phyloP scores from a whole-genome alignment of 768 basidiomycete genomes.

The Hirschioporus abietinus region DNA sequence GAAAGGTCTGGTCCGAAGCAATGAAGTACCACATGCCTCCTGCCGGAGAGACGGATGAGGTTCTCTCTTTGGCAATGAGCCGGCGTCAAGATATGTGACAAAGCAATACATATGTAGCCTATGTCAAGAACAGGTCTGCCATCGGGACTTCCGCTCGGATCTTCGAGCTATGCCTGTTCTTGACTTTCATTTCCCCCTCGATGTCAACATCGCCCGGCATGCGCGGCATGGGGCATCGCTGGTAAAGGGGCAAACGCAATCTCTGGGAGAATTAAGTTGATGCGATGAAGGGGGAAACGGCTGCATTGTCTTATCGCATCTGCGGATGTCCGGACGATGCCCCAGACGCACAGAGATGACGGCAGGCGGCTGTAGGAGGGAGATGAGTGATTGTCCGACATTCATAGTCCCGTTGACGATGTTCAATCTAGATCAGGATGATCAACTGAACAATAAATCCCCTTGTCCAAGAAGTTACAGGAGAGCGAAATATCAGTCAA shows the following conservation, averaged over 20 bases:
- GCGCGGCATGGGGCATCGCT: neutral
- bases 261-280: neutral
- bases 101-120: neutral
- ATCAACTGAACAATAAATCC: neutral
- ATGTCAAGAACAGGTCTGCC: neutral
- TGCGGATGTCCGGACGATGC: neutral
- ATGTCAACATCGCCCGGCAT: neutral
- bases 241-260: neutral
- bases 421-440: neutral
- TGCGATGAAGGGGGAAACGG: neutral
- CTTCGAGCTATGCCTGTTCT: neutral
- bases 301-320: neutral
- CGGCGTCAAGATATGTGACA: neutral
- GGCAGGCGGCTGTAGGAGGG: neutral
- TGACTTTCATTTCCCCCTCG: neutral
- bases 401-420: neutral
- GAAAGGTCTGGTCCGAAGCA: neutral
- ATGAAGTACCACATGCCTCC: neutral
- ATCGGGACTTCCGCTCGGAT: neutral
- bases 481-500: neutral
- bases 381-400: neutral
- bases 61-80: neutral
- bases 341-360: neutral
- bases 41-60: neutral
- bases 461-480: neutral